Percentiles rank a stretch among this genome's conserved stretches.
Evolutionary conservation across 768 basidiomycete species (phyloP).

Genomic region (Auricularia heimuer): DNA sequence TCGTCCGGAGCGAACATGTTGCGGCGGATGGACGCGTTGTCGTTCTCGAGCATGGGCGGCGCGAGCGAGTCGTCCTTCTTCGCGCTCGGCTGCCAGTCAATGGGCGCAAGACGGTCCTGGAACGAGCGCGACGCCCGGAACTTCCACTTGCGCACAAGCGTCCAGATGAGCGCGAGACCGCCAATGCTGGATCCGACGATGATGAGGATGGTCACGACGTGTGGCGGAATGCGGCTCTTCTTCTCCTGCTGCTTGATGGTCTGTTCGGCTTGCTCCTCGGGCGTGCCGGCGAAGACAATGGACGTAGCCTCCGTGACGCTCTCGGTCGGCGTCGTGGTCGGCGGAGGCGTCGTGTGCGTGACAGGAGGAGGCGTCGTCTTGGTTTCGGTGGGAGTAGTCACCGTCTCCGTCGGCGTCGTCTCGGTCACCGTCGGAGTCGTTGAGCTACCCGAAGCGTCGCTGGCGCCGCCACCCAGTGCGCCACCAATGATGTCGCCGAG

Average conservation of each 20-base stretch:
- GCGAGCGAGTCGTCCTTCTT: constrained; percentile 36
- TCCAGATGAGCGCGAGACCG: constrained; percentile 69
- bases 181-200: constrained; percentile 60
- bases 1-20: constrained; percentile 22
- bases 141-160: constrained; percentile 88
- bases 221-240: constrained; percentile 16
- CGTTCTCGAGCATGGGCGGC: constrained; percentile 7
- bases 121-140: constrained; percentile 72
- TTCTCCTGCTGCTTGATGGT: constrained; percentile 27
- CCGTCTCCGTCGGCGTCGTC: not conserved
- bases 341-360: constrained; percentile 12
- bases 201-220: constrained; percentile 48
- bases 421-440: not conserved
- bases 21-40: constrained; percentile 1
- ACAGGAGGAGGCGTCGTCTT: constrained; percentile 8
- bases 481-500: not conserved
- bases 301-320: constrained; percentile 17
- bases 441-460: not conserved
- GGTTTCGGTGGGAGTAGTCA: not conserved
- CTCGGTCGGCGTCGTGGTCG: constrained; percentile 12
- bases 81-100: constrained; percentile 73
- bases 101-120: constrained; percentile 76
- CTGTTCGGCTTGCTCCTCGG: constrained; percentile 6
- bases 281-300: not conserved
- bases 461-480: not conserved